Evolutionary conservation across 2,329 filamentous ascomycete genomes (phyloP).

Genomic region (Xylaria digitata): DNA sequence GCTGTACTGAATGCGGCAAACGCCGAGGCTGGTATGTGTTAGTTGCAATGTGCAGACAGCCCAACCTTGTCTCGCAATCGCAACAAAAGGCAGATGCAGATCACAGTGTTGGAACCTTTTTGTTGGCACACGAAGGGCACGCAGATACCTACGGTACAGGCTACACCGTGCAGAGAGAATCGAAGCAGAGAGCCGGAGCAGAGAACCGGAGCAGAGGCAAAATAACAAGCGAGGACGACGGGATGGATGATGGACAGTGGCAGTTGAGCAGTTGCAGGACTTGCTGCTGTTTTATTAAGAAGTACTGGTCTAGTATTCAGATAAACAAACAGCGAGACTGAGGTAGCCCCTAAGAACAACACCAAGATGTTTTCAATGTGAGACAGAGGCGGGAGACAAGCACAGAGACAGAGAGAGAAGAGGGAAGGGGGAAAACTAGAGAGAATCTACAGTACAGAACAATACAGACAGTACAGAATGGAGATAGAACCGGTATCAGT

Average conservation of each 20-base stretch:
- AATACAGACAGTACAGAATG: background rate
- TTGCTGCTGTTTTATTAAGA: constrained; percentile 17
- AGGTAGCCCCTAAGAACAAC: constrained; percentile 3
- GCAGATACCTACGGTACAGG: background rate
- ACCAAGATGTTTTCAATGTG: constrained; percentile 16
- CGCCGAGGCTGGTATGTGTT: constrained; percentile 28
- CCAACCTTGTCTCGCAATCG: constrained; percentile 33
- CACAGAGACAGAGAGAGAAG: background rate
- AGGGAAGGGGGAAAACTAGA: background rate
- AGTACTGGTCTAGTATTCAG: background rate
- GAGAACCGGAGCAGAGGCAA: background rate
- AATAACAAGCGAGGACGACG: constrained; percentile 7
- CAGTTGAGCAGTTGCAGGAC: constrained; percentile 21
- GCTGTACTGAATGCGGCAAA: constrained; percentile 31
- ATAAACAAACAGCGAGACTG: constrained; percentile 6
- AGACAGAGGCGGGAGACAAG: constrained; percentile 14
- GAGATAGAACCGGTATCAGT: constrained; percentile 26
- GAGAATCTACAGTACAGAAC: background rate
- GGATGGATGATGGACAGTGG: background rate
- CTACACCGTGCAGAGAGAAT: background rate
- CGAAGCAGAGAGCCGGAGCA: background rate
- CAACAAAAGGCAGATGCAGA: background rate
- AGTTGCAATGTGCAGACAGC: constrained; percentile 31
- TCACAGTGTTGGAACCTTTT: constrained; percentile 23
- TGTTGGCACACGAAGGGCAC: constrained; percentile 21